Conservation (phyloP, 257 asterid genomes). For the Echites panduratus region DNA sequence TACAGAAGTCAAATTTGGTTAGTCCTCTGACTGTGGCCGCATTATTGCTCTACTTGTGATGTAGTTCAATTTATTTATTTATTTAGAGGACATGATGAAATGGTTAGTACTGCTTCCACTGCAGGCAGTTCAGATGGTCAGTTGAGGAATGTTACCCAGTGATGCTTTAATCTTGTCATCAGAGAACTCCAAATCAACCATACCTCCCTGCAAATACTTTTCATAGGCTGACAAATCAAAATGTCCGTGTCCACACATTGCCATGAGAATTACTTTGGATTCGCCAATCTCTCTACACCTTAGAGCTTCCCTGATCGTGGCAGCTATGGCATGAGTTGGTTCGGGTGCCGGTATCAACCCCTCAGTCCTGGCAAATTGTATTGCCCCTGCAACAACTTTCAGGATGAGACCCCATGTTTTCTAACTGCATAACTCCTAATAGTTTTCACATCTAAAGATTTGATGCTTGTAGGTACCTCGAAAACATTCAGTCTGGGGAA, state of each 20-base stretch:
- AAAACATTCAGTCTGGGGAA: conserved; percentile 91
- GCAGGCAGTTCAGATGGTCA: background rate
- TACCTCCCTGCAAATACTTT: conserved; percentile 63
- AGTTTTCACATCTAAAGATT: background rate
- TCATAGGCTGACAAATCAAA: conserved; percentile 89
- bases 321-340: conserved; percentile 90
- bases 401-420: background rate
- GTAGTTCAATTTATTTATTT: too few species aligned
- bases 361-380: conserved; percentile 80
- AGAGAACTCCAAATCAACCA: conserved; percentile 65
- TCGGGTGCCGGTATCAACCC: conserved; percentile 96
- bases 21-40: too few species aligned
- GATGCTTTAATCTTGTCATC: conserved; percentile 53
- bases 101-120: too few species aligned
- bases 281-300: conserved; percentile 81
- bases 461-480: conserved; percentile 34
- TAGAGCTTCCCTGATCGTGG: conserved; percentile 80
- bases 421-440: background rate
- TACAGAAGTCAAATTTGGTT: too few species aligned
- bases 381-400: conserved; percentile 46
- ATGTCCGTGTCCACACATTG: conserved; percentile 98
- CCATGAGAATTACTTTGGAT: conserved; percentile 81
- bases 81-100: too few species aligned
- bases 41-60: too few species aligned
- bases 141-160: conserved; percentile 57